phyloP scores from a whole-genome alignment of 768 basidiomycete species.

The Podaxis sp. region DNA sequence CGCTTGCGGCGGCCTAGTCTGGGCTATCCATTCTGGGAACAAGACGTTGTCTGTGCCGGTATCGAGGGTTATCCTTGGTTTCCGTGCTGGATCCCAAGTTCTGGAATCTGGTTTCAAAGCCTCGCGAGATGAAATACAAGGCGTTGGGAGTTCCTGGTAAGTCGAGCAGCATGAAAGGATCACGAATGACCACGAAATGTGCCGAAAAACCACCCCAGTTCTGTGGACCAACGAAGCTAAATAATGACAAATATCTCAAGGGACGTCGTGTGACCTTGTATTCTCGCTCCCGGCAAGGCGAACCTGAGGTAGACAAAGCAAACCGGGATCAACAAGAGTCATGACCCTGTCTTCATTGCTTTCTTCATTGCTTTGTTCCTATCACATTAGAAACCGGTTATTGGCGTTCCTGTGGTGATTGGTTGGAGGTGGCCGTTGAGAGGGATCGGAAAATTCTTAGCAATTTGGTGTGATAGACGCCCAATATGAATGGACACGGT shows the following conservation, averaged over 20 bases:
- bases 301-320: not conserved
- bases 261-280: not conserved
- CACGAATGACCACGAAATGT: not conserved
- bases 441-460: not conserved
- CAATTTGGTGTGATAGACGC: not conserved
- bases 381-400: not conserved
- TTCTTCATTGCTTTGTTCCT: not conserved
- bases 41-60: not conserved
- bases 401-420: not conserved
- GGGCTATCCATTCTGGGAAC: not conserved
- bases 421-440: not conserved
- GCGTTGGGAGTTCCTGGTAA: not conserved
- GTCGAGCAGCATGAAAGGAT: not conserved
- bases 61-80: not conserved
- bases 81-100: no score
- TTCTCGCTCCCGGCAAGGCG: not conserved
- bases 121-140: not conserved
- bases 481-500: no score
- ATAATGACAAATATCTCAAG: not conserved
- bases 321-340: not conserved
- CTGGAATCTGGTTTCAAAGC: not conserved
- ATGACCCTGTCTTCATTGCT: no score
- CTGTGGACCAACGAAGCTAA: conserved; percentile 1
- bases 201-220: not conserved
- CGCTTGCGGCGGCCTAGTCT: not conserved